Conservation (phyloP, 352 stramenopile species). For the Globisporangium orthogonon region DNA sequence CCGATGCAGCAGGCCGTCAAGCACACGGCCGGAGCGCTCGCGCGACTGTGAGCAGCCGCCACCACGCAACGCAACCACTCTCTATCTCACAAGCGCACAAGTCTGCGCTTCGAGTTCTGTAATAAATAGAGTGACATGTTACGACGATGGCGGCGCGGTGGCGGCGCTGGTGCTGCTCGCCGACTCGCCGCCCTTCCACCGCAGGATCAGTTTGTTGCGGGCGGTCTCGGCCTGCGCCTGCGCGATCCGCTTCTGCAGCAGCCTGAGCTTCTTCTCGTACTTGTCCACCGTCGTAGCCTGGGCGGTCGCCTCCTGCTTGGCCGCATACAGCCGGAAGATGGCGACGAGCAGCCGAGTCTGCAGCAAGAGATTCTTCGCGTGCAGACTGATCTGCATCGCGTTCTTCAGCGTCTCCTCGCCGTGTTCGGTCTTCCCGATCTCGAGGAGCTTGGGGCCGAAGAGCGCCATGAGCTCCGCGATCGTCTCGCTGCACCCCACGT, state of each 20-base stretch:
- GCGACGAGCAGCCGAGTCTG: slow-evolving; percentile 52
- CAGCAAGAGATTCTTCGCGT: slow-evolving; percentile 69
- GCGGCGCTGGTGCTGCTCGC: not conserved
- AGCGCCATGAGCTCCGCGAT: slow-evolving; percentile 67
- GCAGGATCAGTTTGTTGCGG: slow-evolving; percentile 33
- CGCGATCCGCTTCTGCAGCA: slow-evolving; percentile 40
- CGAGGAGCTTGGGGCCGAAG: slow-evolving; percentile 48
- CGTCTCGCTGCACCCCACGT: slow-evolving; percentile 45
- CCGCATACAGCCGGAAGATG: slow-evolving; percentile 45
- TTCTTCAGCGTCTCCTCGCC: slow-evolving; percentile 61
- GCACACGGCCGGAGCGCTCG: slow-evolving; percentile 62
- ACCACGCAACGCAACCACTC: not conserved
- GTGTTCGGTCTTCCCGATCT: slow-evolving; percentile 24
- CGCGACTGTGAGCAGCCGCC: slow-evolving; percentile 30
- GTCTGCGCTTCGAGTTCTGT: not conserved
- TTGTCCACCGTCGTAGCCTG: slow-evolving; percentile 42
- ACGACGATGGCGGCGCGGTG: not conserved
- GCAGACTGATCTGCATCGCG: slow-evolving; percentile 38
- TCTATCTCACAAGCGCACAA: not conserved
- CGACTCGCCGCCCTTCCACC: slow-evolving; percentile 29
- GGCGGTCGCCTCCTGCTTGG: slow-evolving; percentile 27
- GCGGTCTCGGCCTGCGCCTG: slow-evolving; percentile 32
- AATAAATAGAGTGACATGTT: slow-evolving; percentile 7
- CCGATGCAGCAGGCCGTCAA: slow-evolving; percentile 69
- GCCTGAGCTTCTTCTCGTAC: slow-evolving; percentile 59